Base-by-base conservation (phyloP, 495 filamentous ascomycete species). In the Acidiella bohemica region DNA sequence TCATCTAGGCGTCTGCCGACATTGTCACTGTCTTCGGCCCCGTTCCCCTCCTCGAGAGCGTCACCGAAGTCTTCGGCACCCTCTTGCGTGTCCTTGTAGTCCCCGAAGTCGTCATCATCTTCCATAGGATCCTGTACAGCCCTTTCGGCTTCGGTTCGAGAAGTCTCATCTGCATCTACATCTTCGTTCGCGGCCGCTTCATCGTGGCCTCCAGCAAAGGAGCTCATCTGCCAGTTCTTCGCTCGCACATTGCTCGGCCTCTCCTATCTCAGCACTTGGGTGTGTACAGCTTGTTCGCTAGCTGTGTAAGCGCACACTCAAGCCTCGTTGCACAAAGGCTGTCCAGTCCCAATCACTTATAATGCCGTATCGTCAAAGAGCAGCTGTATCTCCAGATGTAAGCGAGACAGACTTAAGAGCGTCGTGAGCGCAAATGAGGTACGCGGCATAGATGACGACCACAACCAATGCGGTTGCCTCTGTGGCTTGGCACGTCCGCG, bases 191-290 rank as follows among this genome's bases (percentile, higher is more conserved):
- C 42, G 41, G 43, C 56, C 45, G 54, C 56, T n/a, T 39, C 50
- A 37, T 50, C 42, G 46, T 53, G 55, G 46, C 53, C 57, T 33
- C 48, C 57, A 42, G 53, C 50, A 41, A 38, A 39, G 53, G 60
- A 59, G 58, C 60, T 63, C 60, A 63, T 63, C 46, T 44, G 57
- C 44, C 36, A 27, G 18, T 33, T 21, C 26, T 32, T n/a, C 11
- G 5, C 11, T 5, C 22, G 9, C 25, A 37, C 45, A 53, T 45
- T 35, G 36, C 50, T 24, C 34, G 18, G 32, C 32, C 14, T 34
- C 32, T 34, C 21, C n/a, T 19, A 37, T 4, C 10, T 22, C 20
- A 25, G 20, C 7, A 3, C 3, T 26, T 11, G 25, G n/a, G 25
- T 7, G 25, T 27, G 25, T 27, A 7, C 7, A 7, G n/a, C 25